Conservation (phyloP, 352 stramenopile species). For the Pythium graminicola region DNA sequence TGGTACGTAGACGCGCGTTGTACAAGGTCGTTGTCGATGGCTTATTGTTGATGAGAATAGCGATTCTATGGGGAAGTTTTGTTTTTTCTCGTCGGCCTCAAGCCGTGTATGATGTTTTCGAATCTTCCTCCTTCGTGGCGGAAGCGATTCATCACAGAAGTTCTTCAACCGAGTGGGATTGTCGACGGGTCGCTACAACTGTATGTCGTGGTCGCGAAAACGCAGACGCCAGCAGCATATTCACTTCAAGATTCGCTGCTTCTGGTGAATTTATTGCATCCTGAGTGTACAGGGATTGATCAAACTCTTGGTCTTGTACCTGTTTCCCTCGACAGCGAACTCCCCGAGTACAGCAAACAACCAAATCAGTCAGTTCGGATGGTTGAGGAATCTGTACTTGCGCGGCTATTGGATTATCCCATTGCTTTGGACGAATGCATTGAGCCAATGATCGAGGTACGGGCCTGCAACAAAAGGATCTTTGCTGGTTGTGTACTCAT, state of each 20-base stretch:
- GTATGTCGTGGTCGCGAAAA: slow-evolving; percentile 21
- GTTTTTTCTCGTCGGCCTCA: slow-evolving; percentile 54
- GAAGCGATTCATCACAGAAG: slow-evolving; percentile 32
- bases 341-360: background rate
- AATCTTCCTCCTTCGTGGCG: slow-evolving; percentile 49
- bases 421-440: slow-evolving; percentile 53
- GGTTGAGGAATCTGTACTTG: slow-evolving; percentile 35
- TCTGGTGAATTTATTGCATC: slow-evolving; percentile 33
- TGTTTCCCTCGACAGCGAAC: background rate
- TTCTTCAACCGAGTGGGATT: slow-evolving; percentile 12
- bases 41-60: background rate
- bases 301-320: slow-evolving; percentile 18
- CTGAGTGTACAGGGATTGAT: slow-evolving; percentile 19
- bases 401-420: slow-evolving; percentile 52
- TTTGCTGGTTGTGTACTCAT: background rate
- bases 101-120: slow-evolving; percentile 58
- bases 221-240: slow-evolving; percentile 35
- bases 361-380: background rate
- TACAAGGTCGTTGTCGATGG: background rate
- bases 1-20: slow-evolving; percentile 22
- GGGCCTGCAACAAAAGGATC: too few relatives aligned
- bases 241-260: slow-evolving; percentile 21
- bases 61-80: slow-evolving; percentile 69
- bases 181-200: slow-evolving; percentile 20
- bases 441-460: slow-evolving; percentile 58